Percentiles rank a stretch among this genome's conserved stretches.
Conservation (phyloP, 2,329 filamentous ascomycete species). For the Penicillium sclerotigenum region DNA sequence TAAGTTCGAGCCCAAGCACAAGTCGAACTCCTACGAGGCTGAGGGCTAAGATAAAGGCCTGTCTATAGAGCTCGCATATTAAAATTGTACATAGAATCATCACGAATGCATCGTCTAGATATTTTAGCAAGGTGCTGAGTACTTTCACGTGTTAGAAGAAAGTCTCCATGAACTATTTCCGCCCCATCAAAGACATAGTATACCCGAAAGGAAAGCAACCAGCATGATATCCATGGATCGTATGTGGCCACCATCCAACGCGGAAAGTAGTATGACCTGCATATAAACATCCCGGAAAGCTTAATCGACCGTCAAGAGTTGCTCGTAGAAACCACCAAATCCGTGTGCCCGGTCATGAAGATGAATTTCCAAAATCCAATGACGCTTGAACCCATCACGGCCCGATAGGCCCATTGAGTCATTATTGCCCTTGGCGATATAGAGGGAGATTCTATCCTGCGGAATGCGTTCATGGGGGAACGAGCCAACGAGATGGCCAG, state of each 20-base stretch:
- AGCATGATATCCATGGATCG: no score
- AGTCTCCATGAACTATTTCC: not conserved
- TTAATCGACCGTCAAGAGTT: slow-evolving; percentile 29
- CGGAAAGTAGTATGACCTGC: not conserved
- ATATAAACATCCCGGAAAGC: not conserved
- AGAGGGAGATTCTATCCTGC: slow-evolving; percentile 45
- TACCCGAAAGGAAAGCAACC: not conserved
- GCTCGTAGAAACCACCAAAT: slow-evolving; percentile 47
- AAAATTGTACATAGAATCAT: slow-evolving; percentile 9
- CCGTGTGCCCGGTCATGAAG: slow-evolving; percentile 41
- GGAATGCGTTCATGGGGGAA: slow-evolving; percentile 54
- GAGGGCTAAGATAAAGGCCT: slow-evolving; percentile 48
- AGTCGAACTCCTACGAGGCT: slow-evolving; percentile 80
- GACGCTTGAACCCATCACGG: slow-evolving; percentile 43
- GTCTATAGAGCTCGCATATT: not conserved
- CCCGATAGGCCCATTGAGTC: slow-evolving; percentile 42
- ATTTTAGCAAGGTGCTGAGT: not conserved
- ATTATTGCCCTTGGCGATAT: slow-evolving; percentile 47
- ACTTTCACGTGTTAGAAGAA: not conserved
- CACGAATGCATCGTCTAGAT: not conserved
- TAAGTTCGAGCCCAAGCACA: slow-evolving; percentile 95
- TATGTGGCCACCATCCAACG: not conserved
- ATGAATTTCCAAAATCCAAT: slow-evolving; percentile 54
- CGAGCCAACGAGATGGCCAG: slow-evolving; percentile 52
- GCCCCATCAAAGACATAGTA: not conserved